Base-by-base conservation (phyloP, 1,284 basidiomycete genomes). In the Rhizopogon parksii region DNA sequence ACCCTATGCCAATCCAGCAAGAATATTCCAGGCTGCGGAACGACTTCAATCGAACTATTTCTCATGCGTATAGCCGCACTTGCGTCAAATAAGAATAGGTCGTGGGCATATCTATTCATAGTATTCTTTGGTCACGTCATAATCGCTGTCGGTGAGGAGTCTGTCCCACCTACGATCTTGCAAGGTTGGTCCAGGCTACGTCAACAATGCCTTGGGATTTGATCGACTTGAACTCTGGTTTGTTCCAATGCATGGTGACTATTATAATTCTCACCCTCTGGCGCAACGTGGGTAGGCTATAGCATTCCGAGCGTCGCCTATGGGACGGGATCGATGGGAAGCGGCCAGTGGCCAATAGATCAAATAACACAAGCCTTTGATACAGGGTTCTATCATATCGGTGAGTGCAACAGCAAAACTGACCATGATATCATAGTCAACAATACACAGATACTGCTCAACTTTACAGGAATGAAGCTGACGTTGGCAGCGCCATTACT, bases 281-380 rank as follows among this genome's bases (percentile, higher is more conserved):
- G 11, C 30, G 11, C 11, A 32, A 2, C 6, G 40, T 36, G 25
- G 35, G 37, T 17, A 76, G 75, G 74, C 3, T 60, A 68, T 53
- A 54, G 53, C n/a, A 76, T 78, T 37, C 77, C 77, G 9, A 67
- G 66, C 37, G 74, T 82, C 53, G 78, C 68, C 50, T 79, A 76
- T 58, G 78, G 78, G 6, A 79, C 78, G 0, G 78, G 76, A 72
- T 74, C 68, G 27, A 56, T 76, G 14, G 73, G 77, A 3, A 74
- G 72, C 46, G 78, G 75, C 0, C 69, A 74, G 54, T 66, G 68
- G 12, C 69, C 76, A 2, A 69, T 72, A 43, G 70, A 74, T 57
- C 73, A 77, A 53, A 76, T 83, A 21, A 70, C 73, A 50, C 76
- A 77, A 54, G 79, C 78, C 4, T 61, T 81, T 30, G 73, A 74